A percentile compares a stretch with the other conserved stretches of the same genome.
These are phyloP conservation scores for Podaxis carcinomalis DNA, from an alignment of 768 basidiomycete species.

Conservation along the genomic window DNA sequence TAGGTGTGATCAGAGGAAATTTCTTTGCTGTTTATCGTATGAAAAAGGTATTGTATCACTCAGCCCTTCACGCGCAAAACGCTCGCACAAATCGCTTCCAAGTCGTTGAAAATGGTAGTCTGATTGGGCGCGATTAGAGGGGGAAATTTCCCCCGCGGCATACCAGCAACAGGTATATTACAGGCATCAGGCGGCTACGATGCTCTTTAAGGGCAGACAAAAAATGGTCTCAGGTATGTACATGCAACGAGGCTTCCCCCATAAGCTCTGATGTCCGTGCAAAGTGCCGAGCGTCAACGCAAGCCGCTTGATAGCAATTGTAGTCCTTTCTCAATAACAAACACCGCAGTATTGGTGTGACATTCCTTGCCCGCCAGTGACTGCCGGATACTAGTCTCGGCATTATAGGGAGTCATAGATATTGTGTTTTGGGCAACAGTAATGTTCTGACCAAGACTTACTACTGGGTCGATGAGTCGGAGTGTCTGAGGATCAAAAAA, in stretches of 20 bases:
- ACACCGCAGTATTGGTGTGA: not conserved
- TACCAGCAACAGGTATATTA: too few species aligned
- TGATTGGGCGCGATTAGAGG: too few species aligned
- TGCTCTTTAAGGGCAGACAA: not conserved
- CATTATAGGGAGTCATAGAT: not conserved
- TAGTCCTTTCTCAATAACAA: not conserved
- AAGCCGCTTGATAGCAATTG: not conserved
- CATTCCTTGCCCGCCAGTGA: not conserved
- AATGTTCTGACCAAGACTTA: not conserved
- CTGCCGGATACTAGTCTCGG: not conserved
- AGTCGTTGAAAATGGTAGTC: too few species aligned
- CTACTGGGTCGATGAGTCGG: not conserved
- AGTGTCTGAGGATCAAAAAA: not conserved
- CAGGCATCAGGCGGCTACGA: not conserved
- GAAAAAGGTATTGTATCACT: too few species aligned
- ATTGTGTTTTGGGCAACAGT: not conserved
- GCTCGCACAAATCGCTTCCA: too few species aligned
- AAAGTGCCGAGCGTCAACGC: too few species aligned
- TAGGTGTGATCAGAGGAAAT: too few species aligned
- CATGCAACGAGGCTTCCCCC: not conserved
- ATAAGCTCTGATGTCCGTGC: not conserved
- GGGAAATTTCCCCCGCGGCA: too few species aligned
- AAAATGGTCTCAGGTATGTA: not conserved
- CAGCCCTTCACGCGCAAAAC: too few species aligned
- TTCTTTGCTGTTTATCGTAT: too few species aligned